Evolutionary conservation across 768 basidiomycete genomes (phyloP).

Genomic region (Pisolithus marmoratus): DNA sequence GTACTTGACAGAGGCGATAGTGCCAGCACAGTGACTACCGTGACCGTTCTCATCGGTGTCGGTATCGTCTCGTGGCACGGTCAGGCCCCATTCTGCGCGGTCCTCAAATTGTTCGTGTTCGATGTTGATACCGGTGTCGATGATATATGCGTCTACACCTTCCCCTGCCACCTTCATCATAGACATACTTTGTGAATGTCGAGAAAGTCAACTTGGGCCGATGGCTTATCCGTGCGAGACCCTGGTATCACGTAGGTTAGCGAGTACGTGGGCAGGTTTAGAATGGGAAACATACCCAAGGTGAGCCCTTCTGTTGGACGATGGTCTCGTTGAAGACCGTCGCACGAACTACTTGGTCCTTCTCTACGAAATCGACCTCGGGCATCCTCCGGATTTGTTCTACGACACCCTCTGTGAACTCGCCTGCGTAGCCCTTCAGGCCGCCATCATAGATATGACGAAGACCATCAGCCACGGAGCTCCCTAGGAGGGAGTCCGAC

Average conservation of each 20-base stretch:
- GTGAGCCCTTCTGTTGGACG: slow-evolving; percentile 57
- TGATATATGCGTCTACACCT: slow-evolving; percentile 88
- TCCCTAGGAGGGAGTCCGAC: slow-evolving; percentile 43
- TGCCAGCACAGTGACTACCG: slow-evolving; percentile 92
- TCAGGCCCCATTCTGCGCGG: slow-evolving; percentile 90
- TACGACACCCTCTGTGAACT: slow-evolving; percentile 64
- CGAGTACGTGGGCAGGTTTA: slow-evolving; percentile 7
- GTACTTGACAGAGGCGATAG: slow-evolving; percentile 88
- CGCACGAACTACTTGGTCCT: slow-evolving; percentile 87
- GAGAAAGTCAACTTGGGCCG: slow-evolving; percentile 64
- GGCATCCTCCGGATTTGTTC: slow-evolving; percentile 75
- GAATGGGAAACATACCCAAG: slow-evolving; percentile 62
- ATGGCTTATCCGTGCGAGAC: slow-evolving; percentile 93
- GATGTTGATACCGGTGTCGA: slow-evolving; percentile 89
- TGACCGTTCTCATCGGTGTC: slow-evolving; percentile 96
- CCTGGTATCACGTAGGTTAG: slow-evolving; percentile 40
- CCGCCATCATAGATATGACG: slow-evolving; percentile 74
- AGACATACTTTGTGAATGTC: slow-evolving; percentile 82
- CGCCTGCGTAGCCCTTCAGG: slow-evolving; percentile 76
- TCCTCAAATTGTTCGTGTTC: slow-evolving; percentile 83
- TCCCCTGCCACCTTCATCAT: slow-evolving; percentile 69
- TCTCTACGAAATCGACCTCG: slow-evolving; percentile 90
- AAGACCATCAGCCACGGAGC: slow-evolving; percentile 44
- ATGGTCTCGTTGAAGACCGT: slow-evolving; percentile 21
- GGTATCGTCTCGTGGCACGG: slow-evolving; percentile 74